phyloP scores from a whole-genome alignment of 495 filamentous ascomycete genomes.

The Trichoderma asperelloides region DNA sequence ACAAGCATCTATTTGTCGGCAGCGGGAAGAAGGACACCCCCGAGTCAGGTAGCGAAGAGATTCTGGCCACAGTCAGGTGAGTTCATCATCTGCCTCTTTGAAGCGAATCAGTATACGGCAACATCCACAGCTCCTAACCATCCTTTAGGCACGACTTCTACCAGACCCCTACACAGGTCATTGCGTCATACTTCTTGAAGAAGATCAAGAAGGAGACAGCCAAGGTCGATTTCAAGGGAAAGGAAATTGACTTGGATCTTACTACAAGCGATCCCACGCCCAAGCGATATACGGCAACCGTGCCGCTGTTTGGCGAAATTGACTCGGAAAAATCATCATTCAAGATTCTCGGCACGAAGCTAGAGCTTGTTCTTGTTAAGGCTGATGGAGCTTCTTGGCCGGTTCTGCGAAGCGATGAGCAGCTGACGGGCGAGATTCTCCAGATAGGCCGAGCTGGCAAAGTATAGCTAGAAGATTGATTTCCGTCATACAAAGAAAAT shows the following conservation, averaged over 20 bases:
- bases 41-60: conserved; percentile 43
- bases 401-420: conserved; percentile 77
- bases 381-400: conserved; percentile 79
- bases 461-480: conserved; percentile 31
- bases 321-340: conserved; percentile 63
- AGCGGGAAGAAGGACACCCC: conserved; percentile 56
- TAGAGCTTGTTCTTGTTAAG: conserved; percentile 80
- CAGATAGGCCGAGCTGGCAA: conserved; percentile 73
- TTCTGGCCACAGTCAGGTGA: conserved; percentile 63
- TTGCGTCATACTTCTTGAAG: conserved; percentile 89
- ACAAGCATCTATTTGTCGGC: conserved; percentile 78
- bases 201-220: conserved; percentile 83
- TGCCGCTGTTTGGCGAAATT: conserved; percentile 70
- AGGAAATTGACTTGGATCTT: conserved; percentile 62
- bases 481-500: neutral
- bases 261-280: conserved; percentile 63
- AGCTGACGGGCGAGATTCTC: conserved; percentile 66
- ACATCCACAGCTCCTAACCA: neutral
- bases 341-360: conserved; percentile 89
- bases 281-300: conserved; percentile 69
- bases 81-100: conserved; percentile 15
- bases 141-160: conserved; percentile 76
- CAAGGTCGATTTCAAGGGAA: conserved; percentile 53
- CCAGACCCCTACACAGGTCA: conserved; percentile 77
- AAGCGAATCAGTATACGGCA: neutral